Evolutionary conservation across 305 asterid genomes (phyloP), one percentile per base, ranked within the genome.

Genomic region (Fraxinus dipetala): DNA sequence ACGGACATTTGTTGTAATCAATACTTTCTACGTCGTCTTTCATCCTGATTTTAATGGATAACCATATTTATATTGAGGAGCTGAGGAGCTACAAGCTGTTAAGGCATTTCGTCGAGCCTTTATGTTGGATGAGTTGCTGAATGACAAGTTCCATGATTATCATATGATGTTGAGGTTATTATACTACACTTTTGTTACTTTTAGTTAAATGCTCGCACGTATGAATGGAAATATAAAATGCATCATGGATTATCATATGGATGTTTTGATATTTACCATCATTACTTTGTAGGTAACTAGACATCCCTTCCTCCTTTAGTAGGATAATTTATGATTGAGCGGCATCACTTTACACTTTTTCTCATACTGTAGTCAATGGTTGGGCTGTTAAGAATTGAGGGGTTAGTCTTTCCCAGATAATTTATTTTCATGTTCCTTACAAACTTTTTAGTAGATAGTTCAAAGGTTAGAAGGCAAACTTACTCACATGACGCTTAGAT

Each of bases 81-180:
- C 28, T 26, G 28, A n/a, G n/a, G n/a, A n/a, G n/a, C n/a, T n/a
- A n/a, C 28, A 26, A 26, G 28, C 1, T 26, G 28, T 26, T 26
- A 26, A 26, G 28, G 28, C 1, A 26, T 26, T 26, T 1, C 28
- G 28, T 26, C 28, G 28, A 26, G 28, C 28, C 28, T 26, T 26
- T 26, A 26, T 26, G 28, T 26, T 24, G 28, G 28, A 26, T 26
- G 28, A 26, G 28, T 26, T 26, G 28, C 28, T 26, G 28, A 26
- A 26, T 26, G 28, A 26, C 28, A 26, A 26, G 28, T 26, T 26
- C 1, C 28, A 26, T 26, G 28, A 26, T 26, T 26, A 26, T 26
- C 97, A 92, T 84, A 90, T 92, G 97, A 92, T 92, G 97, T 84
- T 93, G 90, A 95, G 98, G 98, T 95, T 81, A 82, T 45, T 82